These are phyloP conservation scores for Tetrapisispora iriomotensis DNA, from an alignment of 805 yeast genomes.

Conservation along the genomic window DNA sequence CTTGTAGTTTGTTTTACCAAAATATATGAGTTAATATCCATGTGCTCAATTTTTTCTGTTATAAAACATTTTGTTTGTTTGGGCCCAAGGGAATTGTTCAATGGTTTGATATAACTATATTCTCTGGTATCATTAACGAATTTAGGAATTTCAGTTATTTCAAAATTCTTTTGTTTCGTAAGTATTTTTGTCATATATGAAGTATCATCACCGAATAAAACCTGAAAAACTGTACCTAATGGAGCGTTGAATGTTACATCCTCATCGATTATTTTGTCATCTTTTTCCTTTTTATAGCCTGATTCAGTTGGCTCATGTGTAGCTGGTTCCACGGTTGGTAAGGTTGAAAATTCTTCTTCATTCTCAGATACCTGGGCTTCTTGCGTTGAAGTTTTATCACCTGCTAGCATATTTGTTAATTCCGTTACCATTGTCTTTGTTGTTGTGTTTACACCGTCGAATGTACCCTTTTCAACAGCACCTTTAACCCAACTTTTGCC, in stretches of 20 bases:
- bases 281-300: conserved; percentile 35
- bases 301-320: conserved; percentile 38
- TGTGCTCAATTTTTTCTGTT: conserved; percentile 43
- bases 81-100: conserved; percentile 58
- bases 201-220: conserved; percentile 55
- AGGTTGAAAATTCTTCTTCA: conserved; percentile 11
- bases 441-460: conserved; percentile 61
- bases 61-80: conserved; percentile 59
- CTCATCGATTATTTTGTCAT: conserved; percentile 42
- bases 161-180: conserved; percentile 51
- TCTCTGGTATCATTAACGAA: conserved; percentile 35
- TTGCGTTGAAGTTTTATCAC: conserved; percentile 9
- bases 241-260: conserved; percentile 52
- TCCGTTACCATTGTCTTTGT: conserved; percentile 39
- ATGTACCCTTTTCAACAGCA: conserved; percentile 65
- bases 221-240: conserved; percentile 47
- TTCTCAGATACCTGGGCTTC: conserved; percentile 8
- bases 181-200: conserved; percentile 39
- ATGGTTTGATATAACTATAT: conserved; percentile 49
- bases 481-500: conserved; percentile 72
- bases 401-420: conserved; percentile 30
- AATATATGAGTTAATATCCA: conserved; percentile 36
- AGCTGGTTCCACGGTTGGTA: conserved; percentile 30
- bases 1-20: conserved; percentile 43
- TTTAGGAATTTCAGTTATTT: conserved; percentile 42